Conservation (phyloP, 805 yeast genomes). For the Candida stauntonica region DNA sequence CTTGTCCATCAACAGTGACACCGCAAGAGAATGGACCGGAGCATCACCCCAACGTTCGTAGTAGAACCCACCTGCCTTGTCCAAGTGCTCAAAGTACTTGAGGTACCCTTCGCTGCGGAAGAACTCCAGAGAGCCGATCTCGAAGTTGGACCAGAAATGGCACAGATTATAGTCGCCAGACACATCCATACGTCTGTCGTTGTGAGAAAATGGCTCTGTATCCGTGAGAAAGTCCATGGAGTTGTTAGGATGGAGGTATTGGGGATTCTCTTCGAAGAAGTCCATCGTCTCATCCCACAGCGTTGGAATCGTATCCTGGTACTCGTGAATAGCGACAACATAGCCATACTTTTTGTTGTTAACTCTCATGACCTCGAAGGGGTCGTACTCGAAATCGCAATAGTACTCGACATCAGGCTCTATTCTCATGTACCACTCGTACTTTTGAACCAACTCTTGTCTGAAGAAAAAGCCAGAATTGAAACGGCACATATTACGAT, state of each 20-base stretch:
- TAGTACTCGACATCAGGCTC: slow-evolving; percentile 88
- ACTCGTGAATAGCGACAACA: slow-evolving; percentile 79
- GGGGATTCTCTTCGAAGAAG: slow-evolving; percentile 53
- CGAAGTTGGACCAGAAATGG: slow-evolving; percentile 88
- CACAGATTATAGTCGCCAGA: slow-evolving; percentile 65
- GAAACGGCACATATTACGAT: slow-evolving; percentile 93
- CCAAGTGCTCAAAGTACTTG: slow-evolving; percentile 58
- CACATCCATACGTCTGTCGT: slow-evolving; percentile 29
- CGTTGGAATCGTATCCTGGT: slow-evolving; percentile 79
- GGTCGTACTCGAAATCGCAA: slow-evolving; percentile 87
- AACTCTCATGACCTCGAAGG: slow-evolving; percentile 75
- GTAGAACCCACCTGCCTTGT: slow-evolving; percentile 70
- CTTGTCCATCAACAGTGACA: slow-evolving; percentile 51
- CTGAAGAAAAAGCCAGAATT: slow-evolving; percentile 88
- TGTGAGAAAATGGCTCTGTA: slow-evolving; percentile 36
- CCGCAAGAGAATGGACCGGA: slow-evolving; percentile 78
- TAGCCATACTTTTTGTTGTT: slow-evolving; percentile 82
- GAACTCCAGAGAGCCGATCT: slow-evolving; percentile 66
- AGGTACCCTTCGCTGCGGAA: slow-evolving; percentile 63
- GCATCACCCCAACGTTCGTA: slow-evolving; percentile 97
- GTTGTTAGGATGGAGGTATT: slow-evolving; percentile 60
- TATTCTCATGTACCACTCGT: slow-evolving; percentile 91
- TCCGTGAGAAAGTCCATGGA: slow-evolving; percentile 54
- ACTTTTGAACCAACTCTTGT: slow-evolving; percentile 64
- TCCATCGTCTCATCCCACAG: slow-evolving; percentile 73